A percentile compares a stretch with the other conserved stretches of the same genome.
Evolutionary conservation across 2,329 filamentous ascomycete species (phyloP).

Genomic region (Paraphaeosphaeria minitans): DNA sequence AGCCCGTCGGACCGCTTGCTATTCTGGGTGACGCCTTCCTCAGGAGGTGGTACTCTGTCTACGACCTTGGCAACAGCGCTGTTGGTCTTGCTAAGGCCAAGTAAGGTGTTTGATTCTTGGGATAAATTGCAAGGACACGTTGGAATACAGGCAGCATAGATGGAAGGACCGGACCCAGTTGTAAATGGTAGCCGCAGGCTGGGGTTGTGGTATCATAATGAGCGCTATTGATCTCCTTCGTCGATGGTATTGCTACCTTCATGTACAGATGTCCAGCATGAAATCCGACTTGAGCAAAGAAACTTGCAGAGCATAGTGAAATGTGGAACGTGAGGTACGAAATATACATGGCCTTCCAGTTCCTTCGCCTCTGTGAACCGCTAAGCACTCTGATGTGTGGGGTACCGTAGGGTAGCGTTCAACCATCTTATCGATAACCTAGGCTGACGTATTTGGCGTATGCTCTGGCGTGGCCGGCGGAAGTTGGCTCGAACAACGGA

Average conservation of each 20-base stretch:
- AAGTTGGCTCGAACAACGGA: neutral
- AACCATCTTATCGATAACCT: conserved; percentile 24
- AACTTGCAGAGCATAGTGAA: neutral
- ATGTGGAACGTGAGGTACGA: neutral
- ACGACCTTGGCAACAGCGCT: conserved; percentile 86
- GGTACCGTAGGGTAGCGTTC: neutral
- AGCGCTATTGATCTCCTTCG: conserved; percentile 11
- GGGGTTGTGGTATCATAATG: conserved; percentile 26
- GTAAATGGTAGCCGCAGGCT: conserved; percentile 21
- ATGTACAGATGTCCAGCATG: conserved; percentile 18
- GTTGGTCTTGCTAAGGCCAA: conserved; percentile 90
- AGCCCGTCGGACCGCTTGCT: conserved; percentile 85
- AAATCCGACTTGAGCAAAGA: neutral
- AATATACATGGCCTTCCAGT: neutral
- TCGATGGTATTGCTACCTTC: conserved; percentile 5
- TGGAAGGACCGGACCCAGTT: neutral
- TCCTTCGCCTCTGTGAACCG: neutral
- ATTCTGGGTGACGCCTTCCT: conserved; percentile 88
- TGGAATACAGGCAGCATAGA: conserved; percentile 5
- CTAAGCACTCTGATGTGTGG: neutral
- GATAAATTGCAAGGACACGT: conserved; percentile 2
- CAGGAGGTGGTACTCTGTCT: conserved; percentile 92
- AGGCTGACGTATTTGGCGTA: conserved; percentile 18
- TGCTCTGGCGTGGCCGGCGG: conserved; percentile 1
- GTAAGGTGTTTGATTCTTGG: conserved; percentile 45